Base-by-base conservation (phyloP, 768 basidiomycete species). In the Albatrellus ellisii region DNA sequence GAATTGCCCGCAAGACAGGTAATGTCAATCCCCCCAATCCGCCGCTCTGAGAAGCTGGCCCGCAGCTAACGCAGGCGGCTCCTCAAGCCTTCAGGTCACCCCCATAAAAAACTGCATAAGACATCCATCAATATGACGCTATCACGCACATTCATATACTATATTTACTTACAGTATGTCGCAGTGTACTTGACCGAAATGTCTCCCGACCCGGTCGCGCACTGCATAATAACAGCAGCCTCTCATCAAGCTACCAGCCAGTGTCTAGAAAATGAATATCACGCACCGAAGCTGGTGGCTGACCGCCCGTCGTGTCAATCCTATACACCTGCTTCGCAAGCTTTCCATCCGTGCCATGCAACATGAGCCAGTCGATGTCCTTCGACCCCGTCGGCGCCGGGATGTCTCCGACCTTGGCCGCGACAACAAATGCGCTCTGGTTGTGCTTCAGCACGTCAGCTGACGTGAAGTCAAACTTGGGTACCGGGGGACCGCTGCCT, bases 131-230 rank as follows among this genome's bases (percentile, higher is more conserved):
- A 36, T 8, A n/a, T n/a, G n/a, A n/a, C n/a, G n/a, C 20, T 21
- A 8, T 21, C 6, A 36, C 9, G 12, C 35, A 24, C 10, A 6
- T 21, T 12, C 10, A 18, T 12, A 22, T 18, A 27, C 27, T 10
- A 17, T 18, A 9, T 3, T 26, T 12, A 41, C 50, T 20, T 35
- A 51, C 50, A 39, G 21, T 51, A 51, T 27, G 24, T 22, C 20
- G 50, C 39, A n/a, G 36, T 7, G 31, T 51, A 51, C 24, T 43
- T 43, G 17, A 51, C 26, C 4, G 44, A 39, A 10, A 43, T 36
- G 6, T 5, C 8, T 7, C 4, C 1, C 6, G 46, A 45, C 17
- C 50, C 47, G 1, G 41, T 26, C 0, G 12, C 17, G 36, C 47
- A 51, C 50, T 51, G 17, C 6, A 29, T 24, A 31, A 12, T 11